A percentile compares a stretch with the other conserved stretches of the same genome.
Evolutionary conservation across 2,329 filamentous ascomycete genomes (phyloP).

Genomic region (Neonectria neomacrospora): DNA sequence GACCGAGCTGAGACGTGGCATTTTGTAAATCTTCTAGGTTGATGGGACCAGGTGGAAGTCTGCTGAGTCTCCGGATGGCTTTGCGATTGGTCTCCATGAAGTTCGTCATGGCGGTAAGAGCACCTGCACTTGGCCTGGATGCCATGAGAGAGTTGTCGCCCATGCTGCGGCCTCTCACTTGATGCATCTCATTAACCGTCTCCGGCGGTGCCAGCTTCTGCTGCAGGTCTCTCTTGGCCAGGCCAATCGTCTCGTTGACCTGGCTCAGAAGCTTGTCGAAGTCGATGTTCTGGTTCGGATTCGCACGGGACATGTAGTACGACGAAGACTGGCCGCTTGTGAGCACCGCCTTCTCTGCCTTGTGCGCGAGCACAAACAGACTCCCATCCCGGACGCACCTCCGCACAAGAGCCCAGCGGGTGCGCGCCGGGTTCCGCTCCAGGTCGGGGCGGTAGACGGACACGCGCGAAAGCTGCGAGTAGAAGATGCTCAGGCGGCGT

Average conservation of each 20-base stretch:
- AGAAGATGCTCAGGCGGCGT: constrained; percentile 62
- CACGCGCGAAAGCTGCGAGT: constrained; percentile 59
- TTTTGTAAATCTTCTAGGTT: constrained; percentile 23
- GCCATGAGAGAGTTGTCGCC: not conserved
- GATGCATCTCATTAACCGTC: constrained; percentile 31
- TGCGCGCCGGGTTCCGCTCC: constrained; percentile 63
- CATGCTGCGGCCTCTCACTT: constrained; percentile 11
- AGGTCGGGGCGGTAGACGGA: constrained; percentile 63
- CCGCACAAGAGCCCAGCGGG: constrained; percentile 62
- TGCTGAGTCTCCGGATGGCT: constrained; percentile 31
- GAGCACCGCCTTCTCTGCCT: constrained; percentile 32
- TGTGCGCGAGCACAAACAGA: constrained; percentile 60
- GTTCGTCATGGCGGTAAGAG: constrained; percentile 23
- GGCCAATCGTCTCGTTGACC: constrained; percentile 28
- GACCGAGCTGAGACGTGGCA: not conserved
- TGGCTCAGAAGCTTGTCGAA: constrained; percentile 37
- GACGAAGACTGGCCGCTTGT: constrained; percentile 14
- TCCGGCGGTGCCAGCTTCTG: not conserved
- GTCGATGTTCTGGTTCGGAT: constrained; percentile 30
- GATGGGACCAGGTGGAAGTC: constrained; percentile 18
- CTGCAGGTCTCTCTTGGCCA: not conserved
- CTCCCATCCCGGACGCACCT: constrained; percentile 61
- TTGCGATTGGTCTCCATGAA: constrained; percentile 38
- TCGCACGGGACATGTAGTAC: constrained; percentile 30
- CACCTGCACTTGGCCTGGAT: constrained; percentile 20